A percentile compares a stretch with the other conserved stretches of the same genome.
Conservation (phyloP, 108 stramenopile genomes). For the Pseudonitzschia multistriata region DNA sequence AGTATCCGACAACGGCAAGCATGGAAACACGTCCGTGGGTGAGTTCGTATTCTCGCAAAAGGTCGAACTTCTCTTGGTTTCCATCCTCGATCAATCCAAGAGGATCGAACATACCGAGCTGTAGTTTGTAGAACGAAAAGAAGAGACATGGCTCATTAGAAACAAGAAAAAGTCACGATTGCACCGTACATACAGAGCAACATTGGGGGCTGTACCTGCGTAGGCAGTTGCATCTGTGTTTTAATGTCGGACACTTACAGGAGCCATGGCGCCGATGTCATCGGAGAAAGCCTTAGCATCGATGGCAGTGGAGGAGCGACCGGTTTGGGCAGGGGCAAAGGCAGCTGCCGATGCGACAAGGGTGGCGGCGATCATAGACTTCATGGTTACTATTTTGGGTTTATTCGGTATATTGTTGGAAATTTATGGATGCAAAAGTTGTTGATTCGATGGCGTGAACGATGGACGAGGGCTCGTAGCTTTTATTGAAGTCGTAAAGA, state of each 20-base stretch:
- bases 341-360: conserved; percentile 54
- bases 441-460: not conserved
- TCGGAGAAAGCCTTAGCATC: conserved; percentile 49
- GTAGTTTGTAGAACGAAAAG: not conserved
- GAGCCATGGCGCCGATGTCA: conserved; percentile 83
- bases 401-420: not conserved
- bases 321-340: conserved; percentile 30
- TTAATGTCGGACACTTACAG: conserved; percentile 48
- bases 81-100: conserved; percentile 39
- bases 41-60: conserved; percentile 61
- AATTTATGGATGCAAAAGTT: not conserved
- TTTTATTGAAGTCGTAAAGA: not conserved
- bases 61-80: conserved; percentile 52
- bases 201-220: not conserved
- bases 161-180: not conserved
- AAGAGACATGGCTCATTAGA: not conserved
- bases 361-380: conserved; percentile 46
- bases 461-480: not conserved
- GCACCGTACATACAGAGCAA: not conserved
- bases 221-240: not conserved
- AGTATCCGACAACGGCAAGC: conserved; percentile 76
- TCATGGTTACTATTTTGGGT: conserved; percentile 35
- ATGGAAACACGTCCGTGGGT: conserved; percentile 79
- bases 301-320: conserved; percentile 40
- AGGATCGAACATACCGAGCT: conserved; percentile 46